A percentile compares a stretch with the other conserved stretches of the same genome.
These are phyloP conservation scores for Penicillium tannophilum DNA, from an alignment of 495 filamentous ascomycete species.

Conservation along the genomic window DNA sequence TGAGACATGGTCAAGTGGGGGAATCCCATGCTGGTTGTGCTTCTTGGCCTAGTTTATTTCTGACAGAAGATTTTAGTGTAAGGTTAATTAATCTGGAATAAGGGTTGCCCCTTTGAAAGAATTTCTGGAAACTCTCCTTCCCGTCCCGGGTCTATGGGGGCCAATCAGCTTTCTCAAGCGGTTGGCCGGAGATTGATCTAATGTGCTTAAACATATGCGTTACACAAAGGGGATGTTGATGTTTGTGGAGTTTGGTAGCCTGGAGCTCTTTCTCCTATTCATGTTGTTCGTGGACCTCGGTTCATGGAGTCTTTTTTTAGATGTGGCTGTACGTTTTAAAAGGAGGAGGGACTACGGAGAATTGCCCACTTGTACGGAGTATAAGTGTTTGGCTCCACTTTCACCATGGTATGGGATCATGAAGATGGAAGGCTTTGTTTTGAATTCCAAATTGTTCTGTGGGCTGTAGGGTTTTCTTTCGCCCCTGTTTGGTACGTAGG, in stretches of 20 bases:
- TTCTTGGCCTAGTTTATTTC: slow-evolving; percentile 11
- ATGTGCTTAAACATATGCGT: background rate
- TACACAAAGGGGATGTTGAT: background rate
- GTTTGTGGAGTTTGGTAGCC: background rate
- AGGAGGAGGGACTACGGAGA: too few relatives aligned
- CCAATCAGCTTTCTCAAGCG: slow-evolving; percentile 1
- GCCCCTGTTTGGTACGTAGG: too few relatives aligned
- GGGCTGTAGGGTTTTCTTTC: too few relatives aligned
- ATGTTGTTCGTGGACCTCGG: too few relatives aligned
- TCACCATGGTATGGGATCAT: too few relatives aligned
- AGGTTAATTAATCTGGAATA: background rate
- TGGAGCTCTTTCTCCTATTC: background rate
- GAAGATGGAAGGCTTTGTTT: too few relatives aligned
- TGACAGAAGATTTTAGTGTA: background rate
- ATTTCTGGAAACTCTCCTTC: slow-evolving; percentile 9
- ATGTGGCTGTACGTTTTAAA: background rate
- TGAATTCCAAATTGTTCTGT: too few relatives aligned
- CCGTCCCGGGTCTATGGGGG: background rate
- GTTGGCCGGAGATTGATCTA: background rate
- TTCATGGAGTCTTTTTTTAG: background rate
- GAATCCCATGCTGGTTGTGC: background rate
- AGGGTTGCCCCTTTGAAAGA: background rate
- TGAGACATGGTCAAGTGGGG: background rate
- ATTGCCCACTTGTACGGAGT: too few relatives aligned
- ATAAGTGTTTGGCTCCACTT: too few relatives aligned